These are phyloP conservation scores for Cairneyella variabilis DNA, from an alignment of 495 filamentous ascomycete species.

Conservation along the genomic window DNA sequence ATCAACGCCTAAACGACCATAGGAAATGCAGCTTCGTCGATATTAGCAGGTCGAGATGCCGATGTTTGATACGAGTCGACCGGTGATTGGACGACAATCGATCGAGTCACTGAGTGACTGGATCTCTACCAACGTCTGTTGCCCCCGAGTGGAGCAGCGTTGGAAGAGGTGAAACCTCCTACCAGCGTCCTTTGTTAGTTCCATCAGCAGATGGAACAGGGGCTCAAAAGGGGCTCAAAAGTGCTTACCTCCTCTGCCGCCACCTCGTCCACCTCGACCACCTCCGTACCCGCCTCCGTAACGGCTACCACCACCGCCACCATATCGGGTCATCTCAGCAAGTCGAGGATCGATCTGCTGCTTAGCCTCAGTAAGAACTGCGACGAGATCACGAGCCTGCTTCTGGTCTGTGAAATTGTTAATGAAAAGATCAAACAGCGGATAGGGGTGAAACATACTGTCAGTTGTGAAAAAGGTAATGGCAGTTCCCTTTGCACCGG, in stretches of 20 bases:
- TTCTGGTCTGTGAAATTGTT: constrained; percentile 68
- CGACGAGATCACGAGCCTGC: constrained; percentile 92
- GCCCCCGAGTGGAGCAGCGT: constrained; percentile 57
- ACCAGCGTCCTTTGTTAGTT: constrained; percentile 30
- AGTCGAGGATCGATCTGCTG: constrained; percentile 97
- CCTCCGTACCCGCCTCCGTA: constrained; percentile 56
- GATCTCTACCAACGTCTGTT: constrained; percentile 57
- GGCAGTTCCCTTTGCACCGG: constrained; percentile 86
- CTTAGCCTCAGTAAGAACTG: constrained; percentile 91
- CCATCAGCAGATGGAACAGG: constrained; percentile 29
- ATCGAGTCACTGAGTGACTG: constrained; percentile 15
- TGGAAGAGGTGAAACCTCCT: constrained; percentile 56
- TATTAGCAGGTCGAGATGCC: neutral
- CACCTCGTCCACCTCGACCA: constrained; percentile 59
- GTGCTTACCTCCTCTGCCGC: constrained; percentile 45
- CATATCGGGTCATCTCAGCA: constrained; percentile 90
- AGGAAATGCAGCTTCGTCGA: constrained; percentile 17
- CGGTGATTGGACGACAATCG: too few species aligned
- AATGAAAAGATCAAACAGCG: constrained; percentile 5
- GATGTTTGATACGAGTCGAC: too few species aligned
- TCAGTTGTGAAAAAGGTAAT: constrained; percentile 99
- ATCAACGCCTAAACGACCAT: constrained; percentile 27
- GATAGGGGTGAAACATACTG: constrained; percentile 58
- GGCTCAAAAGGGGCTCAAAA: constrained; percentile 10
- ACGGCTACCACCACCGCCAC: constrained; percentile 74